Conservation (phyloP, 306 rosid species). For the Prunus mongolica region DNA sequence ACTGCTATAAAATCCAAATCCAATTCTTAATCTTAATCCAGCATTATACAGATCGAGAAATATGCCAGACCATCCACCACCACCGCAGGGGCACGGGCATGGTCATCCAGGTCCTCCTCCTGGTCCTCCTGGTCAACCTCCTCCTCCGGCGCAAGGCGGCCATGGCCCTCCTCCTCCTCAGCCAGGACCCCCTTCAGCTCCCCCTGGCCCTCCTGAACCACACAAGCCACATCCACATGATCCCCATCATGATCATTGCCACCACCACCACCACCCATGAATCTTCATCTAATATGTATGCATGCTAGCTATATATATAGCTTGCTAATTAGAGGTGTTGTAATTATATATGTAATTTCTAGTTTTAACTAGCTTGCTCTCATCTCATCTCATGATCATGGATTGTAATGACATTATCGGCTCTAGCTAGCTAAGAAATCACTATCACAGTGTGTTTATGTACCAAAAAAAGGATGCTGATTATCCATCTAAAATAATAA, state of each 20-base stretch:
- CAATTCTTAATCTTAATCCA: background rate
- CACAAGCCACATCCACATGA: slow-evolving; percentile 21
- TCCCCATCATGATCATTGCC: background rate
- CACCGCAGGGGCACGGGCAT: slow-evolving; percentile 30
- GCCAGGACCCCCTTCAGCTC: slow-evolving; percentile 5
- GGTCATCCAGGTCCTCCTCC: slow-evolving; percentile 36
- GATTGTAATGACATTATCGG: too few relatives aligned
- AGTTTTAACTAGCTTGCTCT: too few relatives aligned
- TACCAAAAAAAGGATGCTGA: too few relatives aligned
- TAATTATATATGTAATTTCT: too few relatives aligned
- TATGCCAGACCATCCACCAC: slow-evolving; percentile 52
- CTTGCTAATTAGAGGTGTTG: too few relatives aligned
- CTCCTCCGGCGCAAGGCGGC: slow-evolving; percentile 25
- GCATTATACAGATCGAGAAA: background rate
- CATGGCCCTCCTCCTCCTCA: slow-evolving; percentile 30
- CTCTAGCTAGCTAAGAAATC: too few relatives aligned
- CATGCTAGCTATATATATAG: too few relatives aligned
- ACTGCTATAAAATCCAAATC: background rate
- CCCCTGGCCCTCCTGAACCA: slow-evolving; percentile 34
- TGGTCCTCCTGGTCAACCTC: slow-evolving; percentile 29
- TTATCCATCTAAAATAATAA: too few relatives aligned
- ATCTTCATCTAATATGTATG: background rate
- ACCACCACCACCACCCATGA: slow-evolving; percentile 17
- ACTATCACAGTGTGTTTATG: too few relatives aligned
- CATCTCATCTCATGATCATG: too few relatives aligned